Base-by-base conservation (phyloP, 345 rosid species). In the Camelina sativa region DNA sequence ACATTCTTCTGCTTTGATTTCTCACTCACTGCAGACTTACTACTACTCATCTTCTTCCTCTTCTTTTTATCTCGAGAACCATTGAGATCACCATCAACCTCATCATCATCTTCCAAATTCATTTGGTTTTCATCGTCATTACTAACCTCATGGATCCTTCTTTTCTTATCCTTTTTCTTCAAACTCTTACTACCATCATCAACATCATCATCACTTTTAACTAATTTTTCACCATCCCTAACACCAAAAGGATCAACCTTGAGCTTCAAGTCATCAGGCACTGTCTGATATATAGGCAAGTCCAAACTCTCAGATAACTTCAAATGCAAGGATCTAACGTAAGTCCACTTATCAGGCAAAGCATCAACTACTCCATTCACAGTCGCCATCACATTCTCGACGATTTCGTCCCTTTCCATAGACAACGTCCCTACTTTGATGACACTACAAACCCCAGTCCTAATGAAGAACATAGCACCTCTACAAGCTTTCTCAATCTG, bases 251-350 rank as follows among this genome's bases (percentile, higher is more conserved):
- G 76, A 64, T 80, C 86, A 37, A 88, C 87, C 74, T 77, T 88
- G 51, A 86, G 79, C 67, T 83, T 84, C 76, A 87, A 66, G 80
- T 84, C 38, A 34, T 6, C 90, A 9, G 93, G 90, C 40, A 85
- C 76, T 4, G 79, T 17, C 77, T 88, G 89, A 77, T 86, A 88
- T 17, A 90, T 53, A 12, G 91, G 92, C 67, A 88, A 77, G 2
- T 91, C 86, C 79, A 87, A 79, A 67, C 93, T 91, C 44, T 87
- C 89, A 58, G 79, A 65, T 73, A 90, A 70, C 72, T 90, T 90
- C 82, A 88, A 62, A 80, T 87, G 93, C 37, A 85, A 80, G 0
- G 91, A 88, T 75, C 93, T 82, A 34, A 90, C 60, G 35, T 81
- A 84, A 2, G 84, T 83, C 93, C 92, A 88, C 51, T 86, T 83